Evolutionary conservation across 805 yeast genomes (phyloP).

Genomic region (Metschnikowia amazonensis): DNA sequence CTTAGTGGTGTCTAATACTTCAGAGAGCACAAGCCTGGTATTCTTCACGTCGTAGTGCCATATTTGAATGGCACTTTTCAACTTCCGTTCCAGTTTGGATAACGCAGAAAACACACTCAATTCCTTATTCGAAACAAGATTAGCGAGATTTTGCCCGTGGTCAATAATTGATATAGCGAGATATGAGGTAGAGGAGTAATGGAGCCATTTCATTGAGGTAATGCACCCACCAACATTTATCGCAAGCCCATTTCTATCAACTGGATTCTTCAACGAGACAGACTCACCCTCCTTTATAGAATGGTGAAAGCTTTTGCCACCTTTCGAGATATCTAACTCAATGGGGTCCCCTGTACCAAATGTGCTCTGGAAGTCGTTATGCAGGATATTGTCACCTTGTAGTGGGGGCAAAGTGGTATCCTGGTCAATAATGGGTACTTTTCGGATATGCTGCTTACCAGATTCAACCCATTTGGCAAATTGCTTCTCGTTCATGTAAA

Average conservation of each 20-base stretch:
- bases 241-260: conserved; percentile 34
- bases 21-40: conserved; percentile 23
- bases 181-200: conserved; percentile 23
- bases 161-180: conserved; percentile 51
- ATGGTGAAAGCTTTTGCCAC: conserved; percentile 6
- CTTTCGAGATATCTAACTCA: conserved; percentile 18
- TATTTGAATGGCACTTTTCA: conserved; percentile 42
- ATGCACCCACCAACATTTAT: conserved; percentile 50
- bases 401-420: conserved; percentile 14
- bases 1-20: conserved; percentile 30
- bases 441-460: conserved; percentile 13
- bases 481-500: conserved; percentile 36
- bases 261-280: conserved; percentile 14
- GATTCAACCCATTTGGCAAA: conserved; percentile 20
- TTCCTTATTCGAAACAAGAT: conserved; percentile 23
- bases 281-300: conserved; percentile 7
- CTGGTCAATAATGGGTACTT: conserved; percentile 6
- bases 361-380: conserved; percentile 18
- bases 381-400: conserved; percentile 9
- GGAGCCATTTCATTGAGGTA: conserved; percentile 53
- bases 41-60: conserved; percentile 32
- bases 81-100: conserved; percentile 3
- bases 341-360: conserved; percentile 20
- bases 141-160: conserved; percentile 21
- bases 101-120: conserved; percentile 28